phyloP scores from a whole-genome alignment of 305 asterid species.

The Fraxinus albicans region DNA sequence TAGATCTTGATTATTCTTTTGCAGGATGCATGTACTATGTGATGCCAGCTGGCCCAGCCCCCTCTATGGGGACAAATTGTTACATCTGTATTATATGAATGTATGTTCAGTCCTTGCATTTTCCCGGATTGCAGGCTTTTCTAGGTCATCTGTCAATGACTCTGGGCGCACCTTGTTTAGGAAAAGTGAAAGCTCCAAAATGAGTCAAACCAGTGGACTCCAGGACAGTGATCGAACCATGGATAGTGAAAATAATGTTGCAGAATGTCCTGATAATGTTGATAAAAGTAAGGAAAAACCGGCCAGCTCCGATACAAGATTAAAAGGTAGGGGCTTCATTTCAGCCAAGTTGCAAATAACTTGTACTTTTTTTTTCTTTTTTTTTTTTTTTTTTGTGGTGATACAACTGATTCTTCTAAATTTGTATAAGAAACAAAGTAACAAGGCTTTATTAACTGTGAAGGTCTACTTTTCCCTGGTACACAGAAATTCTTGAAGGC shows the following conservation, averaged over 20 bases:
- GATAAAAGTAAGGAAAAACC: constrained; percentile 48
- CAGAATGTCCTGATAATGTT: constrained; percentile 31
- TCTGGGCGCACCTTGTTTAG: constrained; percentile 30
- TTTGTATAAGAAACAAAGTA: not conserved
- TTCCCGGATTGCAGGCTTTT: constrained; percentile 34
- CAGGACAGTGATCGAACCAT: constrained; percentile 33
- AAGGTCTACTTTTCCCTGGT: not conserved
- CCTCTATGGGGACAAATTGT: constrained; percentile 4
- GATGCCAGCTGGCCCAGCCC: not conserved
- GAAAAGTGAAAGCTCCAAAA: constrained; percentile 41
- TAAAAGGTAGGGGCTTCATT: constrained; percentile 53
- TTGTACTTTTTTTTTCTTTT: not conserved
- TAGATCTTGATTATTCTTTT: constrained; percentile 5
- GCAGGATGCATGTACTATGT: not conserved
- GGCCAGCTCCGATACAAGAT: constrained; percentile 50
- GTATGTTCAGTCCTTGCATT: not conserved
- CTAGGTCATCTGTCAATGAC: constrained; percentile 41
- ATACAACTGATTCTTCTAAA: not conserved
- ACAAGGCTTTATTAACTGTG: not conserved
- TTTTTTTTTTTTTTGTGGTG: not conserved
- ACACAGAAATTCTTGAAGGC: not conserved
- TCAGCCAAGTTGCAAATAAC: not conserved
- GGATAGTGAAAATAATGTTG: constrained; percentile 35
- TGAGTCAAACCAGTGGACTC: constrained; percentile 28
- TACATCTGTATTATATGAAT: not conserved